These are phyloP conservation scores for Acacia concinna DNA, from an alignment of 331 rosid species.

Conservation along the genomic window DNA sequence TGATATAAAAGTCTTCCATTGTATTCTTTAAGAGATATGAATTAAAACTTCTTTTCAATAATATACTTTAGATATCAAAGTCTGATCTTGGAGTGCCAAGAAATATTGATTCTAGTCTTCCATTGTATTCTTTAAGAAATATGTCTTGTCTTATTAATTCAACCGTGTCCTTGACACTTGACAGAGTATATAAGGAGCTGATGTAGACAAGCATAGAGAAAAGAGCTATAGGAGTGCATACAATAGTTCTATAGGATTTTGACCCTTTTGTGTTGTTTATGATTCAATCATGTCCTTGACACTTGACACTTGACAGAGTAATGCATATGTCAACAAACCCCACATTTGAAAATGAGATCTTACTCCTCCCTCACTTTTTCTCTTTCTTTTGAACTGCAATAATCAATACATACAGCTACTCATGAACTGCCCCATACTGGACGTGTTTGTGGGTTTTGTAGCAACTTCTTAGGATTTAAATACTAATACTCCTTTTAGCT, in stretches of 20 bases:
- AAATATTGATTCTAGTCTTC: too few relatives aligned
- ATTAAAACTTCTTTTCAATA: too few relatives aligned
- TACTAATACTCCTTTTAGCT: conserved; percentile 34
- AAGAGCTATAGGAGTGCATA: too few relatives aligned
- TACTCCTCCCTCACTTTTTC: conserved; percentile 20
- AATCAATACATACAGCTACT: conserved; percentile 28
- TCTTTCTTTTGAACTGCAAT: conserved; percentile 18
- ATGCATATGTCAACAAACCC: conserved; percentile 44
- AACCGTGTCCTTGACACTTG: too few relatives aligned
- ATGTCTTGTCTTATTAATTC: too few relatives aligned
- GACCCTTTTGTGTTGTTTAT: conserved; percentile 19
- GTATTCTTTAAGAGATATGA: too few relatives aligned
- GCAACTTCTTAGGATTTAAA: conserved; percentile 25
- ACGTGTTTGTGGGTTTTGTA: not conserved
- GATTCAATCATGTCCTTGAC: conserved; percentile 32
- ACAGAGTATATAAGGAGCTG: too few relatives aligned
- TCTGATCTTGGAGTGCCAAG: too few relatives aligned
- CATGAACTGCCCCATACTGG: conserved; percentile 33
- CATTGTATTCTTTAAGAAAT: too few relatives aligned
- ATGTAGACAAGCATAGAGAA: too few relatives aligned
- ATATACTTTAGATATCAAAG: too few relatives aligned
- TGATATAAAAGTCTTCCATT: too few relatives aligned
- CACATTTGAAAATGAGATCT: conserved; percentile 37
- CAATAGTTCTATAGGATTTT: conserved; percentile 36
- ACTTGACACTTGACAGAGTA: conserved; percentile 10